Conservation (phyloP, 345 rosid genomes). For the Eucalyptus grandis region DNA sequence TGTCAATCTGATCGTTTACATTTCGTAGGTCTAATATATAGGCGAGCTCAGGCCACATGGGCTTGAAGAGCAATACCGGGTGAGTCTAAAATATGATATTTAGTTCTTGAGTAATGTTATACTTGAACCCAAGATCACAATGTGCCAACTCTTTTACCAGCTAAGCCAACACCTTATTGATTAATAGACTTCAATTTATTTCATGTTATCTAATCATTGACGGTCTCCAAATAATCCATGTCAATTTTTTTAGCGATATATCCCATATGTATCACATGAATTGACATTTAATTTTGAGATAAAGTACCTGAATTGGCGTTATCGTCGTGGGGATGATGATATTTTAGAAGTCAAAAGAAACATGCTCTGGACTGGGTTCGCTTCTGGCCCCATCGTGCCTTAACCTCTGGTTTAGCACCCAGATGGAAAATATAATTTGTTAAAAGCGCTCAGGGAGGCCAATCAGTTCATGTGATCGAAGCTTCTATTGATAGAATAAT, state of each 20-base stretch:
- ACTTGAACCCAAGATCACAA: background rate
- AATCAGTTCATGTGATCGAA: background rate
- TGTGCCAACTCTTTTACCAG: background rate
- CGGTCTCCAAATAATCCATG: background rate
- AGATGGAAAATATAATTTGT: background rate
- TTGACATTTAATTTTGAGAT: background rate
- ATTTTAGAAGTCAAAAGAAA: background rate
- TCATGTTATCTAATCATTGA: background rate
- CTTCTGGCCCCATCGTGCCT: background rate
- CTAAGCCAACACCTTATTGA: background rate
- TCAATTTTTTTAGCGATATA: background rate
- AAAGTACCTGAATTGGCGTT: background rate
- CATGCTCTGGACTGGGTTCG: background rate
- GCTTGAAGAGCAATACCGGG: background rate
- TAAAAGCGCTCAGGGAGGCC: background rate
- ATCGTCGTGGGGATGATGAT: background rate
- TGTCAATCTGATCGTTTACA: background rate
- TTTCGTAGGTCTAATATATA: background rate
- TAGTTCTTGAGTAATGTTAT: background rate
- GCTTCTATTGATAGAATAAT: background rate
- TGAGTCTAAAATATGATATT: background rate
- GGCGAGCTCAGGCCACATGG: background rate
- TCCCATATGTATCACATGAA: background rate
- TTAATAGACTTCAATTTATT: background rate
- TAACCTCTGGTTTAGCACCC: background rate